Evolutionary conservation across 1,284 basidiomycete species (phyloP), one percentile per base, ranked within the genome.

Genomic region (Polyporus tsugae): DNA sequence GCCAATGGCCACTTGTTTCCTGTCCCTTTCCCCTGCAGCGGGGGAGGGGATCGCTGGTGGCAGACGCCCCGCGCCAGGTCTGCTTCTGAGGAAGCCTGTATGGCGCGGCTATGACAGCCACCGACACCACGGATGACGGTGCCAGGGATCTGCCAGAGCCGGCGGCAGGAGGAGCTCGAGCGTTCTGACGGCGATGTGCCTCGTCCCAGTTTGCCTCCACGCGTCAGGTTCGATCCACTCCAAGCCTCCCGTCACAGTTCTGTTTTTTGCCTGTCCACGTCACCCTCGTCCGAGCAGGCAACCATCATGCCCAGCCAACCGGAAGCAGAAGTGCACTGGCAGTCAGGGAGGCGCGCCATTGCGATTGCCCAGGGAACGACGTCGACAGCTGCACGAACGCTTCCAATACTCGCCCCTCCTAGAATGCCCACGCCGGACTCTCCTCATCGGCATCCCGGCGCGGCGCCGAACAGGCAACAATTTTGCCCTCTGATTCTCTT

Each of bases 331-430:
- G 46, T 11, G 22, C 46, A 13, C 22, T 49, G 11, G 46, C n/a
- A 22, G 6, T 6, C 44, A 49, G 46, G 22, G 46, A 49, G 46
- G 46, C 22, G 22, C 46, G 46, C 46, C 29, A 29, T 29, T 29
- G 29, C 46, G 22, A 49, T 49, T 49, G 46, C 46, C 46, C 46
- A 49, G 46, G 46, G 46, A 49, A 55, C 52, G 52, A 55, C 52
- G 52, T 35, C 52, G 52, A 55, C 52, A 19, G 33, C n/a, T n/a
- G n/a, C 52, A 17, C 4, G 52, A 35, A 55, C 25, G 52, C 29
- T 55, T 33, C 52, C 29, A 55, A 15, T 55, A 15, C 52, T 29
- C 13, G 52, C 52, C 33, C 33, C 52, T 13, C 46, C 46, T 49
- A 22, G 52, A 19, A 35, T 55, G 46, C 29, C 33, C 29, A 35